Evolutionary conservation across 179 eudicot species (phyloP), one percentile per base, ranked within the genome.

Genomic region (Sideroxylon spinosum): DNA sequence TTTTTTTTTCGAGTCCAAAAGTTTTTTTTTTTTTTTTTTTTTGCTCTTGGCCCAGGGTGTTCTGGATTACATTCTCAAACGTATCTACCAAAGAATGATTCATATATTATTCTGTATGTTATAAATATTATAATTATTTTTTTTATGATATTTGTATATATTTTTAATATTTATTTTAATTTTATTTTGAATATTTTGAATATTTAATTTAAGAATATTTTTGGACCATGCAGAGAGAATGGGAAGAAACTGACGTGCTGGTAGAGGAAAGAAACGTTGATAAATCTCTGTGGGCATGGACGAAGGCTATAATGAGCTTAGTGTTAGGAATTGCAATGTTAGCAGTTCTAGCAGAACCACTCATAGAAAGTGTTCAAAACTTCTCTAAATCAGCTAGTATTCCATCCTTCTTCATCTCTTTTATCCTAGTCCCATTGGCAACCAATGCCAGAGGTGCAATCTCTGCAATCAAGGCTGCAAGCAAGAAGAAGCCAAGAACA

Each of bases 401-500:
- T 44, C 88, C 91, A n/a, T 84, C 94, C 1, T 93, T 91, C 82
- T 90, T 87, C 68, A 79, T 92, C 52, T 86, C 98, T 0, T 93
- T 93, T 78, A 81, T 91, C 53, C 72, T 86, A 53, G 86, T 93
- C 26, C 98, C 97, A 11, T 76, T 93, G 55, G 93, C 91, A 9
- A 91, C 91, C 2, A 91, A 90, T 84, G 90, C 94, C 44, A 85
- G 94, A 82, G 87, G 81, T 72, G 89, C 97, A 59, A 89, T 88
- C 6, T 91, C 97, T 48, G 91, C 92, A 37, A 88, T 92, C 81
- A 83, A 63, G 22, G 83, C 89, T 68, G 88, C 93, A 53, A 83
- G 92, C 12, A 71, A 83, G 63, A 90, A 87, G 84, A 91, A 76
- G 78, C 77, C 53, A 37, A 86, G 69, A 69, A 87, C 92, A n/a